Conservation (phyloP, 2,329 filamentous ascomycete species). For the Curvularia lunata region DNA sequence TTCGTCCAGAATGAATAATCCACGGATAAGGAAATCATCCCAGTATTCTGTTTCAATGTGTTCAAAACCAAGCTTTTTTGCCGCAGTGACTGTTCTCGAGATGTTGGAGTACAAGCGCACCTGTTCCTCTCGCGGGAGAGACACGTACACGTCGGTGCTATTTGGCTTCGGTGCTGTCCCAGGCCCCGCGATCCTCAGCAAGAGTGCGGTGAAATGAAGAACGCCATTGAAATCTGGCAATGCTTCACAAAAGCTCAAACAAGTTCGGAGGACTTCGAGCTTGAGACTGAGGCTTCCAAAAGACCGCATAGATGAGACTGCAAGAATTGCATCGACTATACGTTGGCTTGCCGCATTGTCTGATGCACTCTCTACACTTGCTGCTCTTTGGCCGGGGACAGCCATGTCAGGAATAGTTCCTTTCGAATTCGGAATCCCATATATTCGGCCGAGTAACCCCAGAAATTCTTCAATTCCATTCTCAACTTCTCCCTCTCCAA, state of each 20-base stretch:
- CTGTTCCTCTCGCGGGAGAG: slow-evolving; percentile 82
- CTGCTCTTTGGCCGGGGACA: slow-evolving; percentile 7
- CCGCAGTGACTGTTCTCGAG: slow-evolving; percentile 79
- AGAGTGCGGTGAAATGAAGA: slow-evolving; percentile 82
- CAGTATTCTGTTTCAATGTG: slow-evolving; percentile 84
- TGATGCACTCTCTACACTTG: slow-evolving; percentile 12
- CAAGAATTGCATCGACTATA: slow-evolving; percentile 61
- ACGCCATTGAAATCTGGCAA: slow-evolving; percentile 90
- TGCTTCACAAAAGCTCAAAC: slow-evolving; percentile 92
- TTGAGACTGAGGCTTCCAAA: slow-evolving; percentile 85
- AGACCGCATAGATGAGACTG: slow-evolving; percentile 57
- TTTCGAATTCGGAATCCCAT: slow-evolving; percentile 50
- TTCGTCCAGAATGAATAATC: slow-evolving; percentile 66
- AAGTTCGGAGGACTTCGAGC: slow-evolving; percentile 84
- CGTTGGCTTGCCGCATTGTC: slow-evolving; percentile 47
- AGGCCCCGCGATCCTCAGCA: slow-evolving; percentile 81
- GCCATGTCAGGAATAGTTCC: slow-evolving; percentile 22
- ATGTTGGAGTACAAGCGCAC: slow-evolving; percentile 84
- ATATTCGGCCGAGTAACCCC: slow-evolving; percentile 50
- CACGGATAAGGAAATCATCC: slow-evolving; percentile 94
- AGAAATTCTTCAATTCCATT: slow-evolving; percentile 52
- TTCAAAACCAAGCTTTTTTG: slow-evolving; percentile 73
- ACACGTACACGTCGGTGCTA: slow-evolving; percentile 71
- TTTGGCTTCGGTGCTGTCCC: slow-evolving; percentile 74
- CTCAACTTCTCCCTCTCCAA: slow-evolving; percentile 47